Evolutionary conservation across 1,284 basidiomycete species (phyloP), one percentile per base, ranked within the genome.

Genomic region (Spongispora temasekensis): DNA sequence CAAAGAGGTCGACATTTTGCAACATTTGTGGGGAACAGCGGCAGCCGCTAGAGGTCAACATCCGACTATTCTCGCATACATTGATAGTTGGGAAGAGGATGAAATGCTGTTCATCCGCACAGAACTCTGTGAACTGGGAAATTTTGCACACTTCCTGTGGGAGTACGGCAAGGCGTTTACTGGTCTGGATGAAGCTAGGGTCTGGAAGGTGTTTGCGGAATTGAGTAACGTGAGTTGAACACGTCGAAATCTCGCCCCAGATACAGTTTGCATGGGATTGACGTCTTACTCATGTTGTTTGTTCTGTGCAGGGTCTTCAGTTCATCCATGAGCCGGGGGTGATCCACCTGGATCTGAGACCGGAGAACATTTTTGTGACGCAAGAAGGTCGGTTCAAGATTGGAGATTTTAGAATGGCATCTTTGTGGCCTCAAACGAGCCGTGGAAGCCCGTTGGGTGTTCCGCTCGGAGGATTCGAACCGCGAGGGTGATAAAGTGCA

Each of bases 361-460:
- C 97, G 15, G 96, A 94, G 59, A 99, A 99, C 73, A 90, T 99
- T 59, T 95, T 99, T 72, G 85, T 99, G 67, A 95, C 94, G 4
- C 83, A 85, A 27, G 86, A 91, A 61, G 97, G 97, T 7, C 87
- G 92, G 30, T 91, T 99, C 78, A 97, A 96, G 81, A 96, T 99
- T 72, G 95, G 95, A 17, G 97, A 99, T 77, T 99, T 99, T 81
- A 97, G 97, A n/a, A 91, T 98, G 83, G 95, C 95, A 7, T 90
- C 92, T 3, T 69, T 92, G 55, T 94, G 91, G 89, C 94, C 93
- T 3, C 81, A 94, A 50, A 79, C 77, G 2, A 71, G 70, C 12
- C 67, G 73, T 13, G 76, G 73, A 70, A 75, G 61, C 54, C 75
- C 61, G 63, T 64, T 68, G 62, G 73, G 69, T 59, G 74, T 63